Base-by-base conservation (phyloP, 768 basidiomycete genomes). In the Boletus rufocinnamomeus region DNA sequence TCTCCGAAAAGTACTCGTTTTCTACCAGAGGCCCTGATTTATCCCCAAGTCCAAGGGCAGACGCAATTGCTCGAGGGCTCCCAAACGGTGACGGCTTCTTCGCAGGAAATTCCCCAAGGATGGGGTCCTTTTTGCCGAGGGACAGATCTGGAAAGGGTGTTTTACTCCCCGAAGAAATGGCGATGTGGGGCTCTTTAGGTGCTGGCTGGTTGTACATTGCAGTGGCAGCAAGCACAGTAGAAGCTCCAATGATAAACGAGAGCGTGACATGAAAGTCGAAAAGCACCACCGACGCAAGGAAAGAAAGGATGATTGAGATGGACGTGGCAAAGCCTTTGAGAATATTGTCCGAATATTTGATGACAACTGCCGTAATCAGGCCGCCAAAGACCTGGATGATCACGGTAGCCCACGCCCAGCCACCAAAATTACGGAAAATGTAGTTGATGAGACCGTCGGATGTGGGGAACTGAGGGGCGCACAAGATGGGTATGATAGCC, bases 241-340 rank as follows among this genome's bases (percentile, higher is more conserved):
- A 79, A 2, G 93, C 85, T 16, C 96, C 96, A 34, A 95, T 79
- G 62, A 97, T 69, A 75, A 99, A 98, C 2, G 87, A 84, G 13
- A 85, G 81, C 3, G 96, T 96, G 69, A 98, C 91, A 37, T 79
- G 77, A 73, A 96, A 97, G 69, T 92, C 83, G 77, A 99, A 99
- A 46, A 98, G 82, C 32, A 84, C 84, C 62, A 98, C 93, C 46
- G 89, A 92, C 2, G 95, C 93, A 58, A 96, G 83, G 84, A 96
- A 99, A 52, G 94, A 95, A 41, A 98, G 77, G 56, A 98, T 86
- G 75, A 98, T 99, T 61, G 90, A 91, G 44, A 98, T 81, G 61
- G 87, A 89, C 2, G 96, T 99, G 6, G 96, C 96, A 67, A 99
- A 99, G n/a, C 96, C 96, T 71, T 97, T 96, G 68, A 93, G 79